phyloP scores from a whole-genome alignment of 2,329 filamentous ascomycete genomes.

The Fusarium siculi region DNA sequence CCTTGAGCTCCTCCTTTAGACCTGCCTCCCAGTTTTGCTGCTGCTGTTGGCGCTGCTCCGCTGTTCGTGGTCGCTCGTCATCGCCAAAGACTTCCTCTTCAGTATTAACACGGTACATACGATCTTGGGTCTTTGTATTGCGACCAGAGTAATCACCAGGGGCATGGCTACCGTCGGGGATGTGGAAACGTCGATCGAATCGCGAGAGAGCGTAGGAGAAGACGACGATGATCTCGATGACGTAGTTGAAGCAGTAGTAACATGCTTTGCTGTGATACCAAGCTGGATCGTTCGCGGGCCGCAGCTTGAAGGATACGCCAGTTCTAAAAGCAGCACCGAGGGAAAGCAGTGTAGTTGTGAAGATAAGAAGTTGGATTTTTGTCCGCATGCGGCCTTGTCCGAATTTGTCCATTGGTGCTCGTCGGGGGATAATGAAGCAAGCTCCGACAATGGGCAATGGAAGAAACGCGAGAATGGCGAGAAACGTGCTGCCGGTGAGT shows the following conservation, averaged over 20 bases:
- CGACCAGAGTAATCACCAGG: slow-evolving; percentile 61
- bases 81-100: slow-evolving; percentile 42
- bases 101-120: slow-evolving; percentile 32
- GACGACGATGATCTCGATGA: slow-evolving; percentile 77
- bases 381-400: slow-evolving; percentile 73
- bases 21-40: slow-evolving; percentile 35
- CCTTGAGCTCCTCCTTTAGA: slow-evolving; percentile 32
- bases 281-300: slow-evolving; percentile 64
- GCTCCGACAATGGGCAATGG: slow-evolving; percentile 66
- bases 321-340: slow-evolving; percentile 77
- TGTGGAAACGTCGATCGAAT: slow-evolving; percentile 79
- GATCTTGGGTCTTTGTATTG: slow-evolving; percentile 17
- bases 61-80: slow-evolving; percentile 38
- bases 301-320: slow-evolving; percentile 65
- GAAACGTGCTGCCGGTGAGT: slow-evolving; percentile 72
- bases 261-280: slow-evolving; percentile 77
- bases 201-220: slow-evolving; percentile 72
- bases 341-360: slow-evolving; percentile 68
- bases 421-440: slow-evolving; percentile 62
- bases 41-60: slow-evolving; percentile 26
- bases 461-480: slow-evolving; percentile 66
- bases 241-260: slow-evolving; percentile 85
- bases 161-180: slow-evolving; percentile 75
- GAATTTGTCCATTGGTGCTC: slow-evolving; percentile 57
- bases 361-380: slow-evolving; percentile 73